A percentile compares a stretch with the other conserved stretches of the same genome.
Evolutionary conservation across 495 filamentous ascomycete species (phyloP).

Genomic region (Tuber brumale): DNA sequence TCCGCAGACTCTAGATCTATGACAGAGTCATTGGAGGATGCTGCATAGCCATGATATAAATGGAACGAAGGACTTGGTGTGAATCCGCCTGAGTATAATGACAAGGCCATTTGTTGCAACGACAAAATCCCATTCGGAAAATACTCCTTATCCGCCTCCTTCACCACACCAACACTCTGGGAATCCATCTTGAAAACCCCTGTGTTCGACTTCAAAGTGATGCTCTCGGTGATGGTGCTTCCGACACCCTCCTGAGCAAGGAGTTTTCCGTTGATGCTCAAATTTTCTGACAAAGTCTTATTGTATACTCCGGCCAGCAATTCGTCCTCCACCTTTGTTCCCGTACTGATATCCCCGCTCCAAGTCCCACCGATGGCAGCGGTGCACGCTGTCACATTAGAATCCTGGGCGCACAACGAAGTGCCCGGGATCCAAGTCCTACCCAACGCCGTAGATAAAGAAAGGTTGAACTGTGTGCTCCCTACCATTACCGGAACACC

Average conservation of each 20-base stretch:
- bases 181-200: constrained; percentile 23
- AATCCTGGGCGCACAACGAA: constrained; percentile 11
- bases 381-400: constrained; percentile 22
- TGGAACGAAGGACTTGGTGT: constrained; percentile 30
- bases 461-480: constrained; percentile 26
- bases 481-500: constrained; percentile 25
- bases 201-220: constrained; percentile 27
- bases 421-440: constrained; percentile 28
- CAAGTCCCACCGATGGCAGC: constrained; percentile 17
- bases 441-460: constrained; percentile 25
- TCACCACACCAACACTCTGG: constrained; percentile 25
- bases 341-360: constrained; percentile 11
- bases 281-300: background rate
- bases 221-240: constrained; percentile 11
- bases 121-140: constrained; percentile 30
- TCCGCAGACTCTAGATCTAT: background rate
- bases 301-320: constrained; percentile 26
- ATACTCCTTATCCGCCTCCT: constrained; percentile 10
- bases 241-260: constrained; percentile 26
- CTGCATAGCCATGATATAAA: constrained; percentile 22
- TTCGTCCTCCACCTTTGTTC: constrained; percentile 15
- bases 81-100: constrained; percentile 13
- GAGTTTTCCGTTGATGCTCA: constrained; percentile 17
- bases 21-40: constrained; percentile 12
- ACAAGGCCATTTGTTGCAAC: constrained; percentile 33